Conservation (phyloP, 805 yeast species). For the Teunomyces lycoperdinae region DNA sequence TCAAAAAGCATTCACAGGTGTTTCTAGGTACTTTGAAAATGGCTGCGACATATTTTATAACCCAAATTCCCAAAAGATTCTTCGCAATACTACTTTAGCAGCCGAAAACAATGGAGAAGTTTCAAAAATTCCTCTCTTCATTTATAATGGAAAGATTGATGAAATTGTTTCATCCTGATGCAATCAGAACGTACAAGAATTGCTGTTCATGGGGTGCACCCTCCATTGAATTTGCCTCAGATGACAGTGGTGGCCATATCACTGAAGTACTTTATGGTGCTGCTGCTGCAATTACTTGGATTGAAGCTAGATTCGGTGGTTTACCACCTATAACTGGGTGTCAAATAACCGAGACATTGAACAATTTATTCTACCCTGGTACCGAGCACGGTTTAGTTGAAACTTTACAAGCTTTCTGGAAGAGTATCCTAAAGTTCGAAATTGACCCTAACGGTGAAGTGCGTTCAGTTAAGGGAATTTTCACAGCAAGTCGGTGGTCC, state of each 20-base stretch:
- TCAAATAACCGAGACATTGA: conserved; percentile 38
- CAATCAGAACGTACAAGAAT: conserved; percentile 8
- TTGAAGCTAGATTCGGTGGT: conserved; percentile 15
- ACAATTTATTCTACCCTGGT: conserved; percentile 45
- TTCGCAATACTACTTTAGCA: conserved; percentile 11
- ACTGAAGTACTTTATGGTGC: conserved; percentile 13
- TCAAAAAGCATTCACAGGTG: neutral
- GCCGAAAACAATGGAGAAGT: conserved; percentile 6
- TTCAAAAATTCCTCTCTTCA: conserved; percentile 10
- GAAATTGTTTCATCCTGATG: conserved; percentile 10
- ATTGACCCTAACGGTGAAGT: neutral
- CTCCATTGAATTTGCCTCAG: conserved; percentile 9
- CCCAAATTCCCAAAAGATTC: conserved; percentile 16
- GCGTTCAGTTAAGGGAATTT: neutral
- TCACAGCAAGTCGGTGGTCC: neutral
- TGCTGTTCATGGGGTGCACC: conserved; percentile 10
- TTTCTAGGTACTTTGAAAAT: conserved; percentile 1
- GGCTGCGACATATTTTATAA: conserved; percentile 11
- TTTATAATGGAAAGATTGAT: conserved; percentile 10
- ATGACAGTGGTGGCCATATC: conserved; percentile 12
- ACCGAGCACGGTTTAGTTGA: conserved; percentile 10
- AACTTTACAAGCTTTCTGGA: neutral
- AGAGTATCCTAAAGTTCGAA: neutral
- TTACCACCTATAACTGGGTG: conserved; percentile 16
- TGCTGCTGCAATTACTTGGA: conserved; percentile 17